Evolutionary conservation across 768 basidiomycete species (phyloP).

Genomic region (Collybia nuda): DNA sequence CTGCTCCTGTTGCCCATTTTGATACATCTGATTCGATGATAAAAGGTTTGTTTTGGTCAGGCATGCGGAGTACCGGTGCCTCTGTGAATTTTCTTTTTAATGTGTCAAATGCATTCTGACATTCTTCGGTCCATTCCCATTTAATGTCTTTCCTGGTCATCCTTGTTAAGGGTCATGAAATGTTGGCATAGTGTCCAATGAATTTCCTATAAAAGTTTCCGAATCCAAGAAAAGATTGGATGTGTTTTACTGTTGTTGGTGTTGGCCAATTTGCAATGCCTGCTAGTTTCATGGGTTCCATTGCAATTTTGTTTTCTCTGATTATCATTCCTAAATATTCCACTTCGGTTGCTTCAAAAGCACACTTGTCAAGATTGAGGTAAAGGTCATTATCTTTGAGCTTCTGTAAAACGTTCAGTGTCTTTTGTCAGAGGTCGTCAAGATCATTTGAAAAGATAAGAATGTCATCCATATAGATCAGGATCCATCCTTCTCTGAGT

Average conservation of each 20-base stretch:
- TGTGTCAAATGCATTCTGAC: too few species aligned
- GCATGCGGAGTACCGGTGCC: slow-evolving; percentile 23
- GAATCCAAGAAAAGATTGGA: slow-evolving; percentile 43
- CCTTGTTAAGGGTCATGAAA: slow-evolving; percentile 23
- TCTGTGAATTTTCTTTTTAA: slow-evolving; percentile 24
- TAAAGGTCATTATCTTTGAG: too few species aligned
- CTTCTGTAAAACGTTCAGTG: too few species aligned
- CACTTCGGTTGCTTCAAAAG: too few species aligned
- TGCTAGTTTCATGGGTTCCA: slow-evolving; percentile 34
- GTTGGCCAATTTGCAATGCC: slow-evolving; percentile 36
- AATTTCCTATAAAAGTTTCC: slow-evolving; percentile 35
- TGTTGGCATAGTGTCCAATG: slow-evolving; percentile 26
- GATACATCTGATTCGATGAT: slow-evolving; percentile 30
- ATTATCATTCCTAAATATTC: too few species aligned
- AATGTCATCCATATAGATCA: background rate
- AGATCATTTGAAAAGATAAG: too few species aligned
- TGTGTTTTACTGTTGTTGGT: slow-evolving; percentile 26
- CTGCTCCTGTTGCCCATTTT: slow-evolving; percentile 28
- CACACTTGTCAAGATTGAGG: too few species aligned
- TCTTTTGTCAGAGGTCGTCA: too few species aligned
- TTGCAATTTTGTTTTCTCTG: too few species aligned
- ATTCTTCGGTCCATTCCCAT: slow-evolving; percentile 14
- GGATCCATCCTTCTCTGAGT: too few species aligned
- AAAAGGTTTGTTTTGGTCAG: slow-evolving; percentile 13
- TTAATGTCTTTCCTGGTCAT: slow-evolving; percentile 22